phyloP scores from a whole-genome alignment of 768 basidiomycete species.

The Solioccasus polychromus region DNA sequence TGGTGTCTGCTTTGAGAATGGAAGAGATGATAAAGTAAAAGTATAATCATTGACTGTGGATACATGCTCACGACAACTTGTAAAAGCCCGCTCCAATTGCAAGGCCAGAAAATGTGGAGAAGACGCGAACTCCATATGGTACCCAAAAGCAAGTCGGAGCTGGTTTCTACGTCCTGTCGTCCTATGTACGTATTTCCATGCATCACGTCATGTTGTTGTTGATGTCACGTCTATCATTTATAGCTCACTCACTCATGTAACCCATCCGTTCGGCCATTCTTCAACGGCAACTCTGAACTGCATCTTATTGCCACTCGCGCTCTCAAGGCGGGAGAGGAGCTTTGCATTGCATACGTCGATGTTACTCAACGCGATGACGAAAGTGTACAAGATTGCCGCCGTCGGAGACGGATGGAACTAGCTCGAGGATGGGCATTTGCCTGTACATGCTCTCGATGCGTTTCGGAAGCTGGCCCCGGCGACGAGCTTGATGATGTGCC shows the following conservation, averaged over 20 bases:
- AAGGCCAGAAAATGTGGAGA: conserved; percentile 69
- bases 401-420: conserved; percentile 68
- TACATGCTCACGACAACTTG: conserved; percentile 1
- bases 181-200: conserved; percentile 48
- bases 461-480: conserved; percentile 43
- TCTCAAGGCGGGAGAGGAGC: conserved; percentile 71
- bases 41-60: neutral
- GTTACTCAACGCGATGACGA: conserved; percentile 55
- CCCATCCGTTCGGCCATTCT: conserved; percentile 64
- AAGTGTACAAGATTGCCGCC: conserved; percentile 50
- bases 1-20: conserved; percentile 65
- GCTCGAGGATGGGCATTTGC: conserved; percentile 82
- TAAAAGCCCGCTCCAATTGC: conserved; percentile 48
- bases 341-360: conserved; percentile 77
- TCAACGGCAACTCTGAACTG: conserved; percentile 68
- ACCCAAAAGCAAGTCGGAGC: conserved; percentile 73
- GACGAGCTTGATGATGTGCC: conserved; percentile 32
- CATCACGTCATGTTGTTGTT: neutral
- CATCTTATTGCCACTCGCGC: conserved; percentile 63
- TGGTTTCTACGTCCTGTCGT: conserved; percentile 73
- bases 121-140: conserved; percentile 74
- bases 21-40: conserved; percentile 68
- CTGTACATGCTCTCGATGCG: conserved; percentile 67
- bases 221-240: neutral
- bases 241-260: conserved; percentile 72